Base-by-base conservation (phyloP, 2,329 filamentous ascomycete genomes). In the Rosellinia necatrix region DNA sequence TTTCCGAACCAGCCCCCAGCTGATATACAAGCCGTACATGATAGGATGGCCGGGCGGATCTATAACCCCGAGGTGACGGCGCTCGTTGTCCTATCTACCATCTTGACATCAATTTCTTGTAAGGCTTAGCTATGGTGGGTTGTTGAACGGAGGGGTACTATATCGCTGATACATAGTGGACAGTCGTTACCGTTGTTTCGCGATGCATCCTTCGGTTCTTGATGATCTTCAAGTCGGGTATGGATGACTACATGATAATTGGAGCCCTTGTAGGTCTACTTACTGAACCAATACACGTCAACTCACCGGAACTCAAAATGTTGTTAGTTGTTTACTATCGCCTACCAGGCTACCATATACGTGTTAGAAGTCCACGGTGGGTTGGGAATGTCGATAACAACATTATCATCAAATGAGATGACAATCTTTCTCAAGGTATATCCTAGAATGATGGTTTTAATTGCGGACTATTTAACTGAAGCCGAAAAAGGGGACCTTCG, bases 161-260 rank as follows among this genome's bases (percentile, higher is more conserved):
- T 0, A 24, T 22, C 15, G 42, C 48, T 56, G 21, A 56, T 10
- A 17, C 9, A 1, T 6, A 30, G 12, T 4, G 21, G 15, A 19
- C 8, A 67, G 62, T 60, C 30, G 22, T 65, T n/a, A n/a, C 60
- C 19, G 56, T 66, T 8, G 8, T 42, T 10, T 38, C 57, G 19
- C 50, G 65, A 49, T 42, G 48, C 43, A 53, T 56, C 41, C 37
- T 66, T 44, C 65, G 65, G 13, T 65, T 65, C 41, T n/a, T 58
- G 9, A 29, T 59, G 15, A 51, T 67, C 6, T 60, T 58, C 35
- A 64, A 61, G 15, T 27, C 59, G 1, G 59, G 61, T 1, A 38
- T 61, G 51, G 65, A 67, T 22, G 65, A 67, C 35, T 66, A 57
- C 25, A 64, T 67, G 64, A 59, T 63, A 21, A 41, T 66, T 41